These are phyloP conservation scores for Colletotrichum siamense DNA, from an alignment of 2,329 filamentous ascomycete species.

Conservation along the genomic window DNA sequence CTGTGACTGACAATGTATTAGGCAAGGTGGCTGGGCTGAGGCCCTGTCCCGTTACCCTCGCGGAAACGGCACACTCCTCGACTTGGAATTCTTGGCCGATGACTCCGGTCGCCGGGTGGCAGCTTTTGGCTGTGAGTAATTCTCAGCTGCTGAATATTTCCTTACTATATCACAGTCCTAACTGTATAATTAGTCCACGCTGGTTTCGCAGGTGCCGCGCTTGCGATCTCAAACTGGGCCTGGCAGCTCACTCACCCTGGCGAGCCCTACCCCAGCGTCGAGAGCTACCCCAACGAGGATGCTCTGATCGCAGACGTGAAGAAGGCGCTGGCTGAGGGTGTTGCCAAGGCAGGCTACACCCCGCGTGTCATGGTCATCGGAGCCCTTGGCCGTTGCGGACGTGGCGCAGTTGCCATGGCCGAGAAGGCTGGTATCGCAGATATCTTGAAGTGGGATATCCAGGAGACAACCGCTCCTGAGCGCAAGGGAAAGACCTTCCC, in stretches of 20 bases:
- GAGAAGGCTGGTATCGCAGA: conserved; percentile 74
- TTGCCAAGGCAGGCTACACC: conserved; percentile 68
- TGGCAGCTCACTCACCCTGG: conserved; percentile 78
- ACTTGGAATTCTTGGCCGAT: conserved; percentile 86
- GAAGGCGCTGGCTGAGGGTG: conserved; percentile 69
- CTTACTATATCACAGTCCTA: not conserved
- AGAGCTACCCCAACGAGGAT: conserved; percentile 75
- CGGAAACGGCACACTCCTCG: conserved; percentile 78
- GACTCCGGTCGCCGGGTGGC: conserved; percentile 72
- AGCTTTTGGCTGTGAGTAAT: conserved; percentile 62
- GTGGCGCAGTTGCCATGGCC: conserved; percentile 82
- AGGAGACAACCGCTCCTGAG: conserved; percentile 65
- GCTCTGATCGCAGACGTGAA: conserved; percentile 78
- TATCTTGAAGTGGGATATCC: conserved; percentile 68
- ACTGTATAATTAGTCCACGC: conserved; percentile 52
- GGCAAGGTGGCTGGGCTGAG: conserved; percentile 77
- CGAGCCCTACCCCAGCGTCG: conserved; percentile 69
- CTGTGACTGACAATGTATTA: not conserved
- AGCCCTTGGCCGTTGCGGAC: conserved; percentile 81
- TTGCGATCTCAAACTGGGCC: conserved; percentile 82
- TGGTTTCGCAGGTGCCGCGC: conserved; percentile 76
- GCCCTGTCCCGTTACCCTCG: conserved; percentile 81
- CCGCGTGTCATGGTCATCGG: conserved; percentile 87
- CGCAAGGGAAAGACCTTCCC: conserved; percentile 74
- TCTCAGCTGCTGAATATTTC: not conserved